phyloP scores from a whole-genome alignment of 148 eudicot species.

The Rhododendron vialii region DNA sequence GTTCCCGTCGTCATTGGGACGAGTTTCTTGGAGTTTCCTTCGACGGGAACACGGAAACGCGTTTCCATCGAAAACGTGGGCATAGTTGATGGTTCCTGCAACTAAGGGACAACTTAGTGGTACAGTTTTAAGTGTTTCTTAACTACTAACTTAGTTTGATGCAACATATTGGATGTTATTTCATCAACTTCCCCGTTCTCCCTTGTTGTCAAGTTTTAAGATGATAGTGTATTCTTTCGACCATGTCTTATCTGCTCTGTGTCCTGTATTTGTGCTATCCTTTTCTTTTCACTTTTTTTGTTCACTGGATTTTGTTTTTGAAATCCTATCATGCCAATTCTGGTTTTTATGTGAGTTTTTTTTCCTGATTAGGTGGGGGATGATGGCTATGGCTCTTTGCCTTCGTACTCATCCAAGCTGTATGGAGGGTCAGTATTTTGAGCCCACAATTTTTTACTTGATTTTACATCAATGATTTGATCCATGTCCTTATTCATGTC shows the following conservation, averaged over 20 bases:
- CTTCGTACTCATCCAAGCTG: conserved; percentile 65
- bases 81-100: too few relatives aligned
- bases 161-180: background rate
- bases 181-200: background rate
- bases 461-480: background rate
- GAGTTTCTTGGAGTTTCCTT: too few relatives aligned
- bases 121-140: background rate
- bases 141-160: background rate
- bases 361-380: conserved; percentile 50
- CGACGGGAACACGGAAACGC: too few relatives aligned
- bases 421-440: conserved; percentile 68
- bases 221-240: background rate
- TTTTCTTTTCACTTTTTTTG: background rate
- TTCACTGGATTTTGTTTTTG: background rate
- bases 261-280: background rate
- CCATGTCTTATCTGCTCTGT: background rate
- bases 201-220: background rate
- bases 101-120: background rate
- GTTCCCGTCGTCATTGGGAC: too few relatives aligned
- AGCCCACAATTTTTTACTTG: background rate
- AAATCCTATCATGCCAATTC: background rate
- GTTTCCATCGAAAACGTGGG: too few relatives aligned
- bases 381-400: conserved; percentile 48
- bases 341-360: background rate
- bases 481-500: conserved; percentile 1